These are phyloP conservation scores for Verticillium nubilum DNA, from an alignment of 2,329 filamentous ascomycete genomes.

Conservation along the genomic window DNA sequence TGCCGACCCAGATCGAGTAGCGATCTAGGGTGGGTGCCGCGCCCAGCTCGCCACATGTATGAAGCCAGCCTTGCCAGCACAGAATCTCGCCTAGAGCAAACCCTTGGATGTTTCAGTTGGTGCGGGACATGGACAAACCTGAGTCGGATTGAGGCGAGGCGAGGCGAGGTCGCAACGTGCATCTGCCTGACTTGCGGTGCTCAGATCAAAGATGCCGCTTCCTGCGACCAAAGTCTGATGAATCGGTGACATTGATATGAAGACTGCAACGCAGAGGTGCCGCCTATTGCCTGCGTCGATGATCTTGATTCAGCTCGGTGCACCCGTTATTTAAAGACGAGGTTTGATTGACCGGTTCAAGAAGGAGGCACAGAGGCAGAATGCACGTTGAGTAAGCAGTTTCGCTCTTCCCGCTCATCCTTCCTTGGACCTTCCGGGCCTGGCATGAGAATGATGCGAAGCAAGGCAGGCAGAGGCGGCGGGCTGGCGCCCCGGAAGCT, in stretches of 20 bases:
- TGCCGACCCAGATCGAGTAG: not conserved
- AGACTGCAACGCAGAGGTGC: too few relatives aligned
- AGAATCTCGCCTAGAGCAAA: not conserved
- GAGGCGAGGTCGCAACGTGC: not conserved
- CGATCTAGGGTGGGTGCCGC: not conserved
- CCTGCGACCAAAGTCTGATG: not conserved
- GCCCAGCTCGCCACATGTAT: not conserved
- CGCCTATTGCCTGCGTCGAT: not conserved
- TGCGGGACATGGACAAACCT: not conserved
- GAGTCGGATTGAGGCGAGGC: not conserved
- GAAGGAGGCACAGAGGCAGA: too few relatives aligned
- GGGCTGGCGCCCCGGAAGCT: not conserved
- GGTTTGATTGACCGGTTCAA: not conserved
- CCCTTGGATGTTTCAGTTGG: not conserved
- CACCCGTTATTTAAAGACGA: not conserved
- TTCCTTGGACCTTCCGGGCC: not conserved
- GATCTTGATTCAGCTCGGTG: not conserved
- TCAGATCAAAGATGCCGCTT: not conserved
- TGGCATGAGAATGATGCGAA: not conserved
- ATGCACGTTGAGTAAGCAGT: not conserved
- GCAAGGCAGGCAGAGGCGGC: not conserved
- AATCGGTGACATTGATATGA: too few relatives aligned
- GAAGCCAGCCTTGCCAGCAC: too few relatives aligned
- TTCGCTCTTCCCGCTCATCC: not conserved
- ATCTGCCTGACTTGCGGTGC: not conserved